phyloP scores from a whole-genome alignment of 2,329 filamentous ascomycete genomes.

The Pseudogymnoascus sp. region DNA sequence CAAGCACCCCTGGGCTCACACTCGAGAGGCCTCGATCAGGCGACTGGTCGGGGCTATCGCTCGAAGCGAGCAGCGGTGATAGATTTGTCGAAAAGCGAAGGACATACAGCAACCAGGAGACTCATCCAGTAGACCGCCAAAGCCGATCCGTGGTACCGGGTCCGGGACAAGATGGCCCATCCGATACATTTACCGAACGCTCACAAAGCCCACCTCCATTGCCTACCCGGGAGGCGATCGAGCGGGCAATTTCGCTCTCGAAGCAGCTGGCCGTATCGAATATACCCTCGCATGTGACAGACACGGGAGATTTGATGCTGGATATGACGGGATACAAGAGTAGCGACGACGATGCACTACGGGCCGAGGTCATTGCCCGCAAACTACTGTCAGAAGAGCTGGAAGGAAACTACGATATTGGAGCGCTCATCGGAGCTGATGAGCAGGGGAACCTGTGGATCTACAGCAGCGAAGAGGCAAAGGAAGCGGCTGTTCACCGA shows the following conservation, averaged over 20 bases:
- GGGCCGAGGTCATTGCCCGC: constrained; percentile 85
- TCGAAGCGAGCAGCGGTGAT: constrained; percentile 45
- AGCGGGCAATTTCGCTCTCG: constrained; percentile 75
- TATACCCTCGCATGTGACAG: constrained; percentile 87
- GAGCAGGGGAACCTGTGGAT: constrained; percentile 98
- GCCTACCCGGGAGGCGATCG: constrained; percentile 65
- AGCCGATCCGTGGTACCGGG: constrained; percentile 32
- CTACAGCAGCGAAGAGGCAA: constrained; percentile 94
- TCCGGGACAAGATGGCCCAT: constrained; percentile 19
- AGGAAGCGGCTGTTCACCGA: constrained; percentile 71
- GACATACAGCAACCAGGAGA: constrained; percentile 17
- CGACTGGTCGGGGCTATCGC: constrained; percentile 39
- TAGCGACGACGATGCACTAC: constrained; percentile 83
- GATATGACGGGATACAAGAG: constrained; percentile 97
- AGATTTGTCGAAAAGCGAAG: constrained; percentile 37
- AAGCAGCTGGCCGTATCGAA: constrained; percentile 83
- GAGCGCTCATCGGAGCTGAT: constrained; percentile 87
- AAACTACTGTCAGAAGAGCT: constrained; percentile 89
- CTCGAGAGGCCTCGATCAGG: constrained; percentile 39
- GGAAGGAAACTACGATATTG: constrained; percentile 93
- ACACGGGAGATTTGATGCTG: constrained; percentile 88
- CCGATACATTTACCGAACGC: constrained; percentile 37
- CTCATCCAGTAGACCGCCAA: constrained; percentile 29
- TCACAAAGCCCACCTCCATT: constrained; percentile 72
- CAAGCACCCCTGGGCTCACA: constrained; percentile 43